These are phyloP conservation scores for Mycena galericulata DNA, from an alignment of 768 basidiomycete species.

Conservation along the genomic window DNA sequence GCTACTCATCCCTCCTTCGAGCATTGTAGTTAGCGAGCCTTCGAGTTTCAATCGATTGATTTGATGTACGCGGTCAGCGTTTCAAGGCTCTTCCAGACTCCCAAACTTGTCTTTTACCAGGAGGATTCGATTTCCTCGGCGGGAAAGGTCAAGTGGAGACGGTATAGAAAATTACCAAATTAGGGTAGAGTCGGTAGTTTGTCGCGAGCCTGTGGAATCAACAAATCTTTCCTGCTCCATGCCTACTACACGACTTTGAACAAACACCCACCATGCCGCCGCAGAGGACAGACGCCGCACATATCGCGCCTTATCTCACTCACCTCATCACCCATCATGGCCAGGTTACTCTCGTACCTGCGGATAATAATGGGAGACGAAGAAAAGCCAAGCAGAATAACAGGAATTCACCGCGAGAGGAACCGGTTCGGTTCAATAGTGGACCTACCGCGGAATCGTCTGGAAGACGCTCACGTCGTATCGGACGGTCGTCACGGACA, in stretches of 20 bases:
- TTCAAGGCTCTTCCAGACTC: no score
- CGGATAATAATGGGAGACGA: slow-evolving; percentile 63
- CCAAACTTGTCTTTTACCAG: no score
- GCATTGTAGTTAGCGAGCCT: slow-evolving; percentile 16
- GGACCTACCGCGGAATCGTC: slow-evolving; percentile 47
- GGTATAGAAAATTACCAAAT: slow-evolving; percentile 4
- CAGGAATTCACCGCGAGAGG: slow-evolving; percentile 57
- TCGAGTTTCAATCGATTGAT: not conserved
- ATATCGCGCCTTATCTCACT: slow-evolving; percentile 69
- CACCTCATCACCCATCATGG: slow-evolving; percentile 67
- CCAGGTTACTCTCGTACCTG: slow-evolving; percentile 60
- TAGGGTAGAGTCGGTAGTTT: slow-evolving; percentile 4
- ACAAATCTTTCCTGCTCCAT: slow-evolving; percentile 22
- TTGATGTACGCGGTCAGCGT: no score
- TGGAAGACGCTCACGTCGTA: slow-evolving; percentile 6
- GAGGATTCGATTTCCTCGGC: no score
- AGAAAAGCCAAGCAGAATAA: slow-evolving; percentile 59
- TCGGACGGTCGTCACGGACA: slow-evolving; percentile 9
- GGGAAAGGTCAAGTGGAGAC: no score
- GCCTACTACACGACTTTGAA: slow-evolving; percentile 30
- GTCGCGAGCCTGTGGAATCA: not conserved
- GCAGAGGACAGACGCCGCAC: slow-evolving; percentile 62
- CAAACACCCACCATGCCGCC: slow-evolving; percentile 49
- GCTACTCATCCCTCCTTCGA: slow-evolving; percentile 19
- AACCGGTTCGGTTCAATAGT: slow-evolving; percentile 58